These are phyloP conservation scores for Salix purpurea DNA, from an alignment of 345 rosid species.

Conservation along the genomic window DNA sequence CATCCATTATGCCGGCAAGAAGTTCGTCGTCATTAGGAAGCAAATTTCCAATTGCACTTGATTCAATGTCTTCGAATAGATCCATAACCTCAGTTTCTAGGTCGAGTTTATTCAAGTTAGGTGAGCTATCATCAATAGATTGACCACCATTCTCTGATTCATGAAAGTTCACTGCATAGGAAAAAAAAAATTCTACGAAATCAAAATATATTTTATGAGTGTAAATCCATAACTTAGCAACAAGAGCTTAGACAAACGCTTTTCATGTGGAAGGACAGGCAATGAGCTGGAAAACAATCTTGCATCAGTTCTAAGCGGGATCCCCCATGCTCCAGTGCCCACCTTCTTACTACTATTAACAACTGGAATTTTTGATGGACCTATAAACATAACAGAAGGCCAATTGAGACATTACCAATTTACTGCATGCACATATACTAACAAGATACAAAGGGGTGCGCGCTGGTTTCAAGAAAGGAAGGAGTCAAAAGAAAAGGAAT, in stretches of 20 bases:
- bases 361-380: constrained; percentile 29
- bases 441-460: not conserved
- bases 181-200: constrained; percentile 16
- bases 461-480: not conserved
- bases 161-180: constrained; percentile 56
- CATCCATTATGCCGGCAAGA: constrained; percentile 77
- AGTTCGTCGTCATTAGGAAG: constrained; percentile 89
- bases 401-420: not conserved
- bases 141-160: constrained; percentile 40
- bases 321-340: constrained; percentile 51
- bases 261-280: constrained; percentile 76
- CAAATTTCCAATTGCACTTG: constrained; percentile 43
- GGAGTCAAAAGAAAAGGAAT: not conserved
- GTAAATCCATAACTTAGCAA: not conserved
- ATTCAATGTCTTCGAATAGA: constrained; percentile 48
- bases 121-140: constrained; percentile 50
- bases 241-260: constrained; percentile 41
- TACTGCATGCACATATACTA: not conserved
- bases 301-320: constrained; percentile 44
- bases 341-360: constrained; percentile 27
- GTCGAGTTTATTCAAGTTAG: constrained; percentile 38
- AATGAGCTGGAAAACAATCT: constrained; percentile 77
- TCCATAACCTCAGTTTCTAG: constrained; percentile 48
- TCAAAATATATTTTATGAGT: not conserved
- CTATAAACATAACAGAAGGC: constrained; percentile 16